Base-by-base conservation (phyloP, 2,329 filamentous ascomycete genomes). In the Paraconiothyrium sp. region DNA sequence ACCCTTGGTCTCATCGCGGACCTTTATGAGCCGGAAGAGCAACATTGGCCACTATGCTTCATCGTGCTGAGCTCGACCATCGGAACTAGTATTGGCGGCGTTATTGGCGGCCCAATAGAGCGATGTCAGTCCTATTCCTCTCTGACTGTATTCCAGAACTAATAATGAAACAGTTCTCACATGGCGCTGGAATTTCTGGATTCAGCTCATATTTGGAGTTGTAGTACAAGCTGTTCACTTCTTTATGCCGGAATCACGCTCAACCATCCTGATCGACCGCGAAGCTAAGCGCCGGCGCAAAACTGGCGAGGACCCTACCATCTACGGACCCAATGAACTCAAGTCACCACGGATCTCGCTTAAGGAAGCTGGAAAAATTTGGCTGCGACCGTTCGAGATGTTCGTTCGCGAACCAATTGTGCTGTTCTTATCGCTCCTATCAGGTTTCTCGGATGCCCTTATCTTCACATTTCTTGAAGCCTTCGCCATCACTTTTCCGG, bases 131-230 rank as follows among this genome's bases (percentile, higher is more conserved):
- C n/a, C 20, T 27, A 2, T 14, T n/a, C 3, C 20, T 16, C 8
- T 14, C 9, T 24, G 16, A 13, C 14, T 9, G 88, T 0, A 91
- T 22, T 92, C 70, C 84, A 87, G 11, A 84, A 91, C 73, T 76
- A 84, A 43, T 86, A 86, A 65, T 79, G 89, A 0, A 81, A 85
- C 10, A 68, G 67, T 80, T 63, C 68, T 84, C 7, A 62, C 73
- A 24, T 94, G 91, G 90, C 85, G 84, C 66, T 93, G 89, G 89
- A 88, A 84, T 57, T 93, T 94, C 75, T 94, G 92, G 91, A 90
- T 94, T 60, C 90, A 93, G 77, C 86, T 94, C 66, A 92, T 94
- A 67, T 89, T 94, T 59, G 92, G 92, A 16, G 89, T 80, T 9
- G 82, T 85, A 39, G 86, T 92, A 1, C 91, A 94, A 73, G 44